Conservation (phyloP, 257 asterid genomes). For the Henckelia pumila region DNA sequence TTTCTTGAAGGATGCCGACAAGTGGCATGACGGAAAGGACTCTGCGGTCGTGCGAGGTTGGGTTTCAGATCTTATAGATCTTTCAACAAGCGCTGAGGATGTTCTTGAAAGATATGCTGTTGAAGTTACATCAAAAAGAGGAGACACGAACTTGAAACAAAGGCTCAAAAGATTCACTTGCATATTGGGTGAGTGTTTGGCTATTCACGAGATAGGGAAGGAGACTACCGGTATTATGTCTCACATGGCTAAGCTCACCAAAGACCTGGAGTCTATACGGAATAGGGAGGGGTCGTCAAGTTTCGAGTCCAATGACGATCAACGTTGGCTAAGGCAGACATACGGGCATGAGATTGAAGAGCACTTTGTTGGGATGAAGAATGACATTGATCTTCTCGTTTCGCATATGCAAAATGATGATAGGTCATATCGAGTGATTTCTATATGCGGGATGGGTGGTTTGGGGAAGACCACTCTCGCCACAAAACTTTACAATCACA, state of each 20-base stretch:
- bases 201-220: background rate
- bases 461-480: slow-evolving; percentile 23
- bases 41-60: background rate
- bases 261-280: background rate
- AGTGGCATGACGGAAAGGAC: background rate
- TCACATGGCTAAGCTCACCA: background rate
- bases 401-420: background rate
- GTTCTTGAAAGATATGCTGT: background rate
- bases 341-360: background rate
- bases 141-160: background rate
- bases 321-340: background rate
- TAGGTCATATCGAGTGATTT: background rate
- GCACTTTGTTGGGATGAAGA: slow-evolving; percentile 24
- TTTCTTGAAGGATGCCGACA: slow-evolving; percentile 14
- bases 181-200: background rate
- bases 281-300: too few species aligned
- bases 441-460: slow-evolving; percentile 20
- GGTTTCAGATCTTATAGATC: slow-evolving; percentile 6
- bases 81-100: background rate
- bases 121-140: background rate
- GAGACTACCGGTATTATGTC: slow-evolving; percentile 1
- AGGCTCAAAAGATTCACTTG: background rate
- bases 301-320: background rate
- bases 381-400: background rate
- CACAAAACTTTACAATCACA: slow-evolving; percentile 1